Evolutionary conservation across 2,329 filamentous ascomycete genomes (phyloP).

Genomic region (Cladophialophora exuberans): DNA sequence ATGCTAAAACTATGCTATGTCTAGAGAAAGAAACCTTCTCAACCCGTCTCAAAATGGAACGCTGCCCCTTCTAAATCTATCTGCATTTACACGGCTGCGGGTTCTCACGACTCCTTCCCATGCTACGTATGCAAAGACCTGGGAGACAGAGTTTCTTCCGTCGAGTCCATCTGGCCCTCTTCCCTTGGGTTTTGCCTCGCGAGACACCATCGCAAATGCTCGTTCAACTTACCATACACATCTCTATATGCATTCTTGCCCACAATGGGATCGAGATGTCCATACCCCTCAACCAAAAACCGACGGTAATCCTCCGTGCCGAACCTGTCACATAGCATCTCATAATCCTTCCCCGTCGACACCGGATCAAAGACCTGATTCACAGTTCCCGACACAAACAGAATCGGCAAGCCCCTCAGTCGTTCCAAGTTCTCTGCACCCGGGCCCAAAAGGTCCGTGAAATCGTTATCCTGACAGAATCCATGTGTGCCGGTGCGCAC

Average conservation of each 20-base stretch:
- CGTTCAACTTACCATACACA: too few relatives aligned
- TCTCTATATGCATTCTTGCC: slow-evolving; percentile 28
- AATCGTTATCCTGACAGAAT: slow-evolving; percentile 12
- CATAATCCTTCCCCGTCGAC: slow-evolving; percentile 34
- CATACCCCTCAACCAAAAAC: slow-evolving; percentile 33
- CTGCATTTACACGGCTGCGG: too few relatives aligned
- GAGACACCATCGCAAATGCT: too few relatives aligned
- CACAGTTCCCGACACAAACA: slow-evolving; percentile 33
- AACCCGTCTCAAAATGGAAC: too few relatives aligned
- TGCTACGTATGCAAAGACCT: too few relatives aligned
- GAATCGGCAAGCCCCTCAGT: slow-evolving; percentile 32
- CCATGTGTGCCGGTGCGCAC: slow-evolving; percentile 33
- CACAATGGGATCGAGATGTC: slow-evolving; percentile 37
- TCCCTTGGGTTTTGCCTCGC: too few relatives aligned
- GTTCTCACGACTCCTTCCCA: too few relatives aligned
- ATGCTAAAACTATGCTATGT: too few relatives aligned
- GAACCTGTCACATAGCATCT: slow-evolving; percentile 32
- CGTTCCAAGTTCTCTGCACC: slow-evolving; percentile 27
- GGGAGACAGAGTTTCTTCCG: too few relatives aligned
- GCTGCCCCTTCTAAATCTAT: too few relatives aligned
- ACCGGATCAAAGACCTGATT: slow-evolving; percentile 37
- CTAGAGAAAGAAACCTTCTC: too few relatives aligned
- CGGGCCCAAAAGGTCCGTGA: slow-evolving; percentile 19
- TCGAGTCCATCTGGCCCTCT: too few relatives aligned
- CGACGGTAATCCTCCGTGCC: slow-evolving; percentile 30